Evolutionary conservation across 345 rosid genomes (phyloP).

Genomic region (Leavenworthia alabamica): DNA sequence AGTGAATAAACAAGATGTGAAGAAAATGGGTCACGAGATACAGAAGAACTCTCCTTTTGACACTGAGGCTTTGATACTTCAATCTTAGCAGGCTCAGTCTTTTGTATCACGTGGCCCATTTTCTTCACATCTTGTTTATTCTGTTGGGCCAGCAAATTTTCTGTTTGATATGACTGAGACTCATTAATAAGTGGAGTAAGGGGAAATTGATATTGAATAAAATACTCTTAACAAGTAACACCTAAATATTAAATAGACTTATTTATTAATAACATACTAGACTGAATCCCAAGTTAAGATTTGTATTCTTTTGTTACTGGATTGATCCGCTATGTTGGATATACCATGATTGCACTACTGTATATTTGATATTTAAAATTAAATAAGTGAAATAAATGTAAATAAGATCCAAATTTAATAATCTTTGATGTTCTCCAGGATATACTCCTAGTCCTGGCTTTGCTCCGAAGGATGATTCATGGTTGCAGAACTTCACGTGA

Average conservation of each 20-base stretch:
- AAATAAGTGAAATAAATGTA: neutral
- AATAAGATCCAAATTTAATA: neutral
- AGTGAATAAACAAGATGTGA: no score
- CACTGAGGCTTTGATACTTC: no score
- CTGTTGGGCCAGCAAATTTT: no score
- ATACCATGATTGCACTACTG: neutral
- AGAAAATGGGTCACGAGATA: no score
- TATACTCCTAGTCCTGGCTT: conserved; percentile 27
- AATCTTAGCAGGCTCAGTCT: no score
- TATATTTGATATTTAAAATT: neutral
- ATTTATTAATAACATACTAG: neutral
- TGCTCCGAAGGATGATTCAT: conserved; percentile 17
- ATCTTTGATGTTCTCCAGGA: conserved; percentile 10
- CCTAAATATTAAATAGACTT: neutral
- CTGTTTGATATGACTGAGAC: no score
- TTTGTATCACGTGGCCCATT: no score
- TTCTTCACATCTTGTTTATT: no score
- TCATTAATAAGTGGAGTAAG: no score
- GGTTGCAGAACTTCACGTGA: conserved; percentile 27
- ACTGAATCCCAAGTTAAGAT: neutral
- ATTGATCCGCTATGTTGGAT: neutral
- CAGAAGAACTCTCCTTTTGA: no score
- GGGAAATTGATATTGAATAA: no score
- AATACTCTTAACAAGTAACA: neutral
- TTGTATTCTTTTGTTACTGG: neutral